phyloP scores from a whole-genome alignment of 306 rosid genomes.

The Neltuma alba region DNA sequence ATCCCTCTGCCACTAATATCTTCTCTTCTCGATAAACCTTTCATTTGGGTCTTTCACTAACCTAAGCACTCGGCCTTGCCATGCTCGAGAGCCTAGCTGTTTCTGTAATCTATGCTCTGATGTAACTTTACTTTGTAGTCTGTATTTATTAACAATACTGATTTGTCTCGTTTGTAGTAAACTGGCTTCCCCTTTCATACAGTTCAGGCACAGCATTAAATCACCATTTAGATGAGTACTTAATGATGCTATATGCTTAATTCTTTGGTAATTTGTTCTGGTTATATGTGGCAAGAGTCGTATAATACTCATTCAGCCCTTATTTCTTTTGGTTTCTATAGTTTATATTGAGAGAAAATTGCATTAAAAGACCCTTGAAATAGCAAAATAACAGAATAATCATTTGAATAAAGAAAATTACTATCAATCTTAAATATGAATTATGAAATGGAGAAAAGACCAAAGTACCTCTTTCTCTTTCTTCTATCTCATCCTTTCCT shows the following conservation, averaged over 20 bases:
- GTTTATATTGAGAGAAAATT: too few species aligned
- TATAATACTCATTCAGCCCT: background rate
- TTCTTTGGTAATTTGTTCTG: background rate
- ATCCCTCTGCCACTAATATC: conserved; percentile 15
- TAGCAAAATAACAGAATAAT: too few species aligned
- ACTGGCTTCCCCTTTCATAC: conserved; percentile 21
- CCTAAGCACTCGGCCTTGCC: conserved; percentile 21
- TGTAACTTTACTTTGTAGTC: conserved; percentile 32
- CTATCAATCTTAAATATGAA: too few species aligned
- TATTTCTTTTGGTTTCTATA: background rate
- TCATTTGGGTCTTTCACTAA: conserved; percentile 27
- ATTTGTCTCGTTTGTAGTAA: conserved; percentile 3
- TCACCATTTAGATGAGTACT: background rate
- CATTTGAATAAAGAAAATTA: too few species aligned
- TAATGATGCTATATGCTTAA: background rate
- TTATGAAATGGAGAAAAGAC: too few species aligned
- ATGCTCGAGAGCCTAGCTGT: conserved; percentile 16
- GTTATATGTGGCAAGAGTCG: background rate
- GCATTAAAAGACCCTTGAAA: too few species aligned
- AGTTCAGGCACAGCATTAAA: background rate
- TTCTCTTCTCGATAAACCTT: conserved; percentile 1
- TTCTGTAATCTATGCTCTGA: conserved; percentile 24
- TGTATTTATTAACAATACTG: conserved; percentile 26
- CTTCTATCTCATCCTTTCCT: too few species aligned
- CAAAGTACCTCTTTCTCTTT: too few species aligned